A percentile compares a stretch with the other conserved stretches of the same genome.
Evolutionary conservation across 2,329 filamentous ascomycete species (phyloP).

Genomic region (Verticillium isaacii): DNA sequence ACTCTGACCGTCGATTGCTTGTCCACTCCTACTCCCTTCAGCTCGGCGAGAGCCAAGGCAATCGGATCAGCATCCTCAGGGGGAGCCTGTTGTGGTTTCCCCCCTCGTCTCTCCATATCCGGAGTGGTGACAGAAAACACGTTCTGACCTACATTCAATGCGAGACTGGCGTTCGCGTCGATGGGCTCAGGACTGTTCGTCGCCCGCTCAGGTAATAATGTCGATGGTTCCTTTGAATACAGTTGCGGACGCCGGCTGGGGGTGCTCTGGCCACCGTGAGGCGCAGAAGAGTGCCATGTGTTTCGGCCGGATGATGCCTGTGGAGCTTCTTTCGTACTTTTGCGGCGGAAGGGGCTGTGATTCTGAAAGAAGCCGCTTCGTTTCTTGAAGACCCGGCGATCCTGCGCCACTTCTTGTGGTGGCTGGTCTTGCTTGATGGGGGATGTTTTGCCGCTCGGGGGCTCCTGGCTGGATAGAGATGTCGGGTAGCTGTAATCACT

Average conservation of each 20-base stretch:
- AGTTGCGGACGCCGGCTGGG: constrained; percentile 32
- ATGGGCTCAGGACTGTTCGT: constrained; percentile 72
- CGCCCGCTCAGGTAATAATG: constrained; percentile 35
- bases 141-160: constrained; percentile 91
- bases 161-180: constrained; percentile 87
- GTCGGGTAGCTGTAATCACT: constrained; percentile 90
- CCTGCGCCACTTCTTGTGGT: constrained; percentile 33
- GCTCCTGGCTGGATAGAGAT: constrained; percentile 82
- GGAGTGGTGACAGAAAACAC: constrained; percentile 88
- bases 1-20: constrained; percentile 81
- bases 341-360: constrained; percentile 86
- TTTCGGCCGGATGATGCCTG: constrained; percentile 42
- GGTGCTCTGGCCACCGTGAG: constrained; percentile 14
- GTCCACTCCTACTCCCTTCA: constrained; percentile 72
- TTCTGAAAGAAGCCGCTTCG: constrained; percentile 90
- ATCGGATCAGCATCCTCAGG: constrained; percentile 78
- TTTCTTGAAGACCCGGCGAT: constrained; percentile 64
- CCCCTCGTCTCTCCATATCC: constrained; percentile 48
- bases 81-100: constrained; percentile 30
- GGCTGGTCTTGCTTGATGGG: constrained; percentile 61
- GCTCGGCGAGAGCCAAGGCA: constrained; percentile 83
- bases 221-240: constrained; percentile 32
- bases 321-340: constrained; percentile 72
- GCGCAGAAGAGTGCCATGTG: constrained; percentile 50
- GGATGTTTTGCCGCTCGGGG: constrained; percentile 67